Conservation (phyloP, 495 filamentous ascomycete genomes). For the Parachaetomium inaequale region DNA sequence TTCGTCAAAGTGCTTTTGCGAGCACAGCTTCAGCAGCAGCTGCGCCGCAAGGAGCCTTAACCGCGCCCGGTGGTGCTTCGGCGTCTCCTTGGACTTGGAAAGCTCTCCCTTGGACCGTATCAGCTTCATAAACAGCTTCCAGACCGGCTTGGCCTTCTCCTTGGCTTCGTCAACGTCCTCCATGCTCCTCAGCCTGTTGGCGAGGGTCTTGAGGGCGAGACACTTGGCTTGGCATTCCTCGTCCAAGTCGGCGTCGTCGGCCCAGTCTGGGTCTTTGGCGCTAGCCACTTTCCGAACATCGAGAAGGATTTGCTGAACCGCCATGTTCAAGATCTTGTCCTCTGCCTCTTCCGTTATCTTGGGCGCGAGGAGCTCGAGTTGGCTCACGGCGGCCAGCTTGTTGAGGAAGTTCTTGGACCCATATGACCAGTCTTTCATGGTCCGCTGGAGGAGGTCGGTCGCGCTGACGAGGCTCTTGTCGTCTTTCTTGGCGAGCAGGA, state of each 20-base stretch:
- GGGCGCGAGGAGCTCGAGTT: slow-evolving; percentile 74
- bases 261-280: slow-evolving; percentile 59
- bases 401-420: slow-evolving; percentile 75
- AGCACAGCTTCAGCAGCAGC: slow-evolving; percentile 79
- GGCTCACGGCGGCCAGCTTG: slow-evolving; percentile 75
- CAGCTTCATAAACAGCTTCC: slow-evolving; percentile 71
- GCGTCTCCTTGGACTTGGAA: slow-evolving; percentile 68
- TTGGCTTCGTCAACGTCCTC: slow-evolving; percentile 58
- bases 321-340: slow-evolving; percentile 74
- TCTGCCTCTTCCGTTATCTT: slow-evolving; percentile 67
- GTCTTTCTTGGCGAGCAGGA: slow-evolving; percentile 76
- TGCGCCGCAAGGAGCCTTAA: slow-evolving; percentile 80
- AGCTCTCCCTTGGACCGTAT: slow-evolving; percentile 73
- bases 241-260: slow-evolving; percentile 63
- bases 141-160: slow-evolving; percentile 63
- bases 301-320: slow-evolving; percentile 69
- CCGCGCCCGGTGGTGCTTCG: slow-evolving; percentile 66
- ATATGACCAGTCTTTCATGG: slow-evolving; percentile 71
- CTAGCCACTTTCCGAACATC: slow-evolving; percentile 57
- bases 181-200: slow-evolving; percentile 74
- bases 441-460: slow-evolving; percentile 73
- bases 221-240: slow-evolving; percentile 80
- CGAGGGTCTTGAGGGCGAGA: slow-evolving; percentile 83
- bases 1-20: slow-evolving; percentile 68
- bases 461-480: slow-evolving; percentile 77